These are phyloP conservation scores for Boechera divaricarpa DNA, from an alignment of 345 rosid genomes.

Conservation along the genomic window DNA sequence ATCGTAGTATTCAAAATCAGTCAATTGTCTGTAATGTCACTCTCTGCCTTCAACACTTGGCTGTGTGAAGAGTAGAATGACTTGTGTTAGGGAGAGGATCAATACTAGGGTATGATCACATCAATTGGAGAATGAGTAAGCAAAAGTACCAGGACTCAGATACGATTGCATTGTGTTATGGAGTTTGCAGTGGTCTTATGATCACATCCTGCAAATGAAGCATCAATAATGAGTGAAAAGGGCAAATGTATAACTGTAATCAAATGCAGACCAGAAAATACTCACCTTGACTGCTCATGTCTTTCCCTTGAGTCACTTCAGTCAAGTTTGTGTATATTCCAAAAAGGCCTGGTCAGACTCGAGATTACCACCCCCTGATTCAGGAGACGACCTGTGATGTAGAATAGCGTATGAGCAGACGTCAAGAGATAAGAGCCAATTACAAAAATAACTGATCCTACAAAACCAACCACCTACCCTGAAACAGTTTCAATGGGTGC, in stretches of 20 bases:
- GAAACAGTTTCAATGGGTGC: slow-evolving; percentile 42
- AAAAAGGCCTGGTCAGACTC: slow-evolving; percentile 48
- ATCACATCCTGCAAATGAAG: slow-evolving; percentile 51
- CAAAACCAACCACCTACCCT: slow-evolving; percentile 46
- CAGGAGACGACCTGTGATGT: slow-evolving; percentile 55
- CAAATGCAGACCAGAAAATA: slow-evolving; percentile 1
- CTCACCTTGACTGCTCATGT: slow-evolving; percentile 50
- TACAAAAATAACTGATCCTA: neutral
- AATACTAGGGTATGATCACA: neutral
- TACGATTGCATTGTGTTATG: slow-evolving; percentile 55
- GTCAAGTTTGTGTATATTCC: slow-evolving; percentile 54
- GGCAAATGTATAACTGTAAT: neutral
- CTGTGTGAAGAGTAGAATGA: slow-evolving; percentile 45
- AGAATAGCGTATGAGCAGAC: slow-evolving; percentile 27
- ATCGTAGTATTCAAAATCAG: slow-evolving; percentile 33
- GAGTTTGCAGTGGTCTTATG: slow-evolving; percentile 53
- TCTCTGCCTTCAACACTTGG: slow-evolving; percentile 40
- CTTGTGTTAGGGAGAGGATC: neutral
- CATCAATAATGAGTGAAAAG: slow-evolving; percentile 14
- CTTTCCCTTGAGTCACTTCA: slow-evolving; percentile 52
- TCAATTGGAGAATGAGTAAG: neutral
- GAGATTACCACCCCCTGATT: slow-evolving; percentile 50
- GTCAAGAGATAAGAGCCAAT: neutral
- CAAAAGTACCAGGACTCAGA: slow-evolving; percentile 59
- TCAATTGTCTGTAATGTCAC: slow-evolving; percentile 38